Conservation (phyloP, 1,284 basidiomycete species). For the Erythrobasidium hasegawianum region DNA sequence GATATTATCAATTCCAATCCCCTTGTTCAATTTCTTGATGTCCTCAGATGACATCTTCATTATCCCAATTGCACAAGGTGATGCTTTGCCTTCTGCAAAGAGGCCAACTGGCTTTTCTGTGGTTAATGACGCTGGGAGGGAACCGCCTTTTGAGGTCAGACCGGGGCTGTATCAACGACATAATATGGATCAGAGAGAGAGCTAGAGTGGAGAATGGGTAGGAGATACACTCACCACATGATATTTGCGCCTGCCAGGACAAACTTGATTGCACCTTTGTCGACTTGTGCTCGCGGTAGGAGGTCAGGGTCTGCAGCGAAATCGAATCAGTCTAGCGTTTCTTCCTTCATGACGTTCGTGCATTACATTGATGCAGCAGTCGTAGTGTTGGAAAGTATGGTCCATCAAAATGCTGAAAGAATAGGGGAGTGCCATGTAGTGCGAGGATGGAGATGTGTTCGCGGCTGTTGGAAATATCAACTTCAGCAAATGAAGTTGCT, state of each 20-base stretch:
- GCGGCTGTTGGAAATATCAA: too few relatives aligned
- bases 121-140: slow-evolving; percentile 70
- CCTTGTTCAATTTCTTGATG: slow-evolving; percentile 84
- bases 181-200: too few relatives aligned
- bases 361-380: slow-evolving; percentile 87
- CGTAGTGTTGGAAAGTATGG: slow-evolving; percentile 84
- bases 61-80: slow-evolving; percentile 82
- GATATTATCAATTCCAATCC: slow-evolving; percentile 80
- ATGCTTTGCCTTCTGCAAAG: slow-evolving; percentile 92
- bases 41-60: slow-evolving; percentile 81
- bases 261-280: slow-evolving; percentile 97
- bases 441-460: slow-evolving; percentile 92
- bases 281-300: slow-evolving; percentile 81
- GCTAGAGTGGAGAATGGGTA: too few relatives aligned
- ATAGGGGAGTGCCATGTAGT: slow-evolving; percentile 76
- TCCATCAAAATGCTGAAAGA: slow-evolving; percentile 97
- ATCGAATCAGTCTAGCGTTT: too few relatives aligned
- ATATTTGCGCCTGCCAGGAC: slow-evolving; percentile 65
- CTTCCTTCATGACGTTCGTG: too few relatives aligned
- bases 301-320: slow-evolving; percentile 89
- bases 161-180: slow-evolving; percentile 62
- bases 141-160: slow-evolving; percentile 84
- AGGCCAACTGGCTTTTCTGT: slow-evolving; percentile 76
- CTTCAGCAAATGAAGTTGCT: not conserved
- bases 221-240: slow-evolving; percentile 52